Evolutionary conservation across 2,329 filamentous ascomycete genomes (phyloP), one percentile per base, ranked within the genome.

Genomic region (Aspergillus sp.): DNA sequence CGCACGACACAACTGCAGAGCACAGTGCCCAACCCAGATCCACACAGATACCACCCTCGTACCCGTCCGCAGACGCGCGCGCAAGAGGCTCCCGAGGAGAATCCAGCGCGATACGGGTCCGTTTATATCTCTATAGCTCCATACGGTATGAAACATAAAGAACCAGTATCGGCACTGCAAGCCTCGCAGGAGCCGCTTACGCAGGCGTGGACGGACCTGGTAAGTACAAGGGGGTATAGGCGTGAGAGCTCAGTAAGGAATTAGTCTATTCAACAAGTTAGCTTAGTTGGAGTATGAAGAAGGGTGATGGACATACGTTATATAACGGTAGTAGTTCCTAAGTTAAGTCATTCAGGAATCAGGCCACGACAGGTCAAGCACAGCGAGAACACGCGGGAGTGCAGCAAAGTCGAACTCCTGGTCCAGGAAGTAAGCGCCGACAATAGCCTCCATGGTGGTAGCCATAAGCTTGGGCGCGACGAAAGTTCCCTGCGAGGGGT

Each of bases 381-480:
- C 7, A 4, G 17, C 32, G 47, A 63, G 56, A 8, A 65, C 53
- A 2, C 30, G 7, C 18, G 39, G 13, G 9, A 65, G 53, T 6
- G 50, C 54, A 5, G 48, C n/a, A 3, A 56, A 45, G 9, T 63
- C 32, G 36, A 63, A 49, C 2, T 62, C 59, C 26, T 64, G 67
- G 43, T 75, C 73, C 2, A 66, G 32, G 22, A 62, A 69, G 8
- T 69, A 66, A 7, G 71, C 74, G 3, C 71, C 72, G n/a, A 74
- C 39, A n/a, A 75, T 55, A 13, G 72, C 72, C 53, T 73, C 67
- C 1, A 76, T 55, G 0, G 70, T 67, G 4, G 60, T 66, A 1
- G 71, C 69, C 62, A 72, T 69, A 15, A 67, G 62, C 1, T 52
- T 57, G 0, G 47, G 22, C 1, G 66, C 65, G 5, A 68, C 45